phyloP scores from a whole-genome alignment of 345 rosid species.

The Firmiana major region DNA sequence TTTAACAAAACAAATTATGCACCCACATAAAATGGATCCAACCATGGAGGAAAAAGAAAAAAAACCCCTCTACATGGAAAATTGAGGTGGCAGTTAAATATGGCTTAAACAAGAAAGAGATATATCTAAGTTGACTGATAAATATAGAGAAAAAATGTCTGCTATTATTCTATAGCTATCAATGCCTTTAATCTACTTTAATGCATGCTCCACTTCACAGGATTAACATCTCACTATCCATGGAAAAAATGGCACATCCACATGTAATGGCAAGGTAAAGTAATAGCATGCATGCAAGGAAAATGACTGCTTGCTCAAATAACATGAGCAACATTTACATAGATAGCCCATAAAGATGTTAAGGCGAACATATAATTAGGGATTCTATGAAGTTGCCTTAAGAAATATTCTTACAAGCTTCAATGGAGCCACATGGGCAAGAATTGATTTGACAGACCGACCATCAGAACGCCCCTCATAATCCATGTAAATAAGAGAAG shows the following conservation, averaged over 20 bases:
- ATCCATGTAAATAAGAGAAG: constrained; percentile 76
- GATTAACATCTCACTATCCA: not conserved
- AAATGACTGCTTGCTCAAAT: not conserved
- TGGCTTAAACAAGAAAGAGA: not conserved
- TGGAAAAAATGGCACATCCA: not conserved
- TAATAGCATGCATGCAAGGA: not conserved
- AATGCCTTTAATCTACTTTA: not conserved
- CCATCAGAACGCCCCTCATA: constrained; percentile 97
- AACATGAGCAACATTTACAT: not conserved
- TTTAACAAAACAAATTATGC: not conserved
- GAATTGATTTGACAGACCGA: constrained; percentile 87
- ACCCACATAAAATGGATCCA: not conserved
- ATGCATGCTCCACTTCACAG: not conserved
- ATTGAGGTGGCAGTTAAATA: not conserved
- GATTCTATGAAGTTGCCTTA: not conserved
- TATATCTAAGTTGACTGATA: not conserved
- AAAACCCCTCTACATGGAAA: not conserved
- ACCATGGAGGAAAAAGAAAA: not conserved
- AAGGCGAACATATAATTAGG: not conserved
- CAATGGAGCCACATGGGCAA: constrained; percentile 87
- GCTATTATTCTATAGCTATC: not conserved
- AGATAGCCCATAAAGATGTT: not conserved
- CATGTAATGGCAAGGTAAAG: not conserved
- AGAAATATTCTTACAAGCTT: constrained; percentile 67
- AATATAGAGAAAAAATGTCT: not conserved